phyloP scores from a whole-genome alignment of 768 basidiomycete genomes.

The Phlebiopsis flavidoalba region DNA sequence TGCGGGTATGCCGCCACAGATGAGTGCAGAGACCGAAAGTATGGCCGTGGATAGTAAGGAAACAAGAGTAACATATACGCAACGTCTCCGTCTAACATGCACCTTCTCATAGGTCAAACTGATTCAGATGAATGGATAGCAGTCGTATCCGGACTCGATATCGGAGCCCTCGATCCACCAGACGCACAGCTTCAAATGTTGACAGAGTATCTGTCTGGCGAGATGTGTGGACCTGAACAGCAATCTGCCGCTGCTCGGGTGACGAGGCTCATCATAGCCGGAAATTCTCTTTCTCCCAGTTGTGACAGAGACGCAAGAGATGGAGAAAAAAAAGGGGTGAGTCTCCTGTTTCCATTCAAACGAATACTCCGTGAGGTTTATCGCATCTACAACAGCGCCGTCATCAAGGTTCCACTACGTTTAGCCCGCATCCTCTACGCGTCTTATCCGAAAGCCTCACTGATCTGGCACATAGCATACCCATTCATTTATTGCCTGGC shows the following conservation, averaged over 20 bases:
- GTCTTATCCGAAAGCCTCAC: constrained; percentile 64
- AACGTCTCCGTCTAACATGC: neutral
- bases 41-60: constrained; percentile 73
- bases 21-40: constrained; percentile 21
- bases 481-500: constrained; percentile 87
- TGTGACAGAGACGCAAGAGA: constrained; percentile 23
- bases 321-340: constrained; percentile 53
- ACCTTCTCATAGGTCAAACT: neutral
- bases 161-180: constrained; percentile 57
- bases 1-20: constrained; percentile 74
- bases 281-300: constrained; percentile 76
- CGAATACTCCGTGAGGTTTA: neutral
- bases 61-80: neutral
- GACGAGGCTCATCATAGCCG: constrained; percentile 82
- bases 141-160: constrained; percentile 77
- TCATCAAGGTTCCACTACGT: constrained; percentile 57
- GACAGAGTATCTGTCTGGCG: constrained; percentile 85
- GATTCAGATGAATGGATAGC: constrained; percentile 74
- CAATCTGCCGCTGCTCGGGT: constrained; percentile 64
- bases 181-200: constrained; percentile 81
- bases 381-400: constrained; percentile 42
- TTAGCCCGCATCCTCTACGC: constrained; percentile 72
- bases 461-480: constrained; percentile 73
- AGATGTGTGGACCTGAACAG: constrained; percentile 67
- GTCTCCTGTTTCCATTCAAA: constrained; percentile 18